phyloP scores from a whole-genome alignment of 805 yeast species.

The Yarrowia divulgata region DNA sequence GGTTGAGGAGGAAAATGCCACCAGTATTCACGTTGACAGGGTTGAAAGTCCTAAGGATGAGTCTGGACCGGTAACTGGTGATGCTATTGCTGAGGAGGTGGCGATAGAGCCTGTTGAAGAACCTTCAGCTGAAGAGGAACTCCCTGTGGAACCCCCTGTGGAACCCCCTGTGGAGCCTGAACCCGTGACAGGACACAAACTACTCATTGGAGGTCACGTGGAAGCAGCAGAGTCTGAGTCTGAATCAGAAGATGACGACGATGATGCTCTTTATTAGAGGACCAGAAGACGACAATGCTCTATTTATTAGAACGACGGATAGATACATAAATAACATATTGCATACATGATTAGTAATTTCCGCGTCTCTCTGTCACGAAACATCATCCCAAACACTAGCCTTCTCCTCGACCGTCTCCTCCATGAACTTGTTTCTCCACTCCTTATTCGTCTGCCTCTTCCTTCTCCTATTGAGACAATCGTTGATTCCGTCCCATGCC shows the following conservation, averaged over 20 bases:
- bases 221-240: not conserved
- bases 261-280: not conserved
- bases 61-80: not conserved
- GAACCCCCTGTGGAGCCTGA: not conserved
- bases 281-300: too few relatives aligned
- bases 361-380: too few relatives aligned
- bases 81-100: not conserved
- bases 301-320: too few relatives aligned
- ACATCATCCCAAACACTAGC: not conserved
- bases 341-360: not conserved
- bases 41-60: too few relatives aligned
- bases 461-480: not conserved
- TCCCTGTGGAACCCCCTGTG: not conserved
- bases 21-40: slow-evolving; percentile 24
- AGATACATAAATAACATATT: not conserved
- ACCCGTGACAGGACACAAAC: slow-evolving; percentile 2
- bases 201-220: not conserved
- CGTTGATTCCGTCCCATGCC: slow-evolving; percentile 18
- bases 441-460: not conserved
- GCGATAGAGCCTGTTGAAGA: not conserved
- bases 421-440: not conserved
- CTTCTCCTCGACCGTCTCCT: not conserved
- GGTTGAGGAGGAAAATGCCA: slow-evolving; percentile 13
- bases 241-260: slow-evolving; percentile 14
- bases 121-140: not conserved